Evolutionary conservation across 2,329 filamentous ascomycete species (phyloP).

Genomic region (Juglanconis oblonga): DNA sequence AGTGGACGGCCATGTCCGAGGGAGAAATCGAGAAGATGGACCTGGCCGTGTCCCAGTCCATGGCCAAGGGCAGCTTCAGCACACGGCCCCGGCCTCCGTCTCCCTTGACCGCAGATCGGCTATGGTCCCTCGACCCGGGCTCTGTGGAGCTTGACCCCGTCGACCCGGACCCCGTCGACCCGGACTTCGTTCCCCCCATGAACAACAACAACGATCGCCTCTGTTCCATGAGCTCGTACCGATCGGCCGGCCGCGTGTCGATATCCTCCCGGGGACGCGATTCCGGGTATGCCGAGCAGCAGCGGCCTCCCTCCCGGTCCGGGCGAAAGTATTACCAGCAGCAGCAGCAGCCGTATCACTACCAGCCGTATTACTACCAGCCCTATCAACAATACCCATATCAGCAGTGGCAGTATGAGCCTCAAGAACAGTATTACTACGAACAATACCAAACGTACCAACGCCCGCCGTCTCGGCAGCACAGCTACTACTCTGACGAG

Average conservation of each 20-base stretch:
- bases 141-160: too few species aligned
- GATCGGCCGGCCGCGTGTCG: background rate
- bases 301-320: background rate
- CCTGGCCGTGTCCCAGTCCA: background rate
- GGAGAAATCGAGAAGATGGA: background rate
- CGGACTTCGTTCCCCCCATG: background rate
- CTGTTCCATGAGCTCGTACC: background rate
- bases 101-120: background rate
- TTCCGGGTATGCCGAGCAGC: background rate
- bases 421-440: background rate
- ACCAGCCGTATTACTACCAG: background rate
- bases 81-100: background rate
- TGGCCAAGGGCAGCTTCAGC: background rate
- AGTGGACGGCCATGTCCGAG: background rate
- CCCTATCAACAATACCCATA: background rate
- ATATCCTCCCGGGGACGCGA: background rate
- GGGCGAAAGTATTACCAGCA: background rate
- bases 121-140: background rate
- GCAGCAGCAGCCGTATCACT: background rate
- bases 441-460: background rate
- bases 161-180: too few species aligned
- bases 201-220: background rate
- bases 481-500: background rate
- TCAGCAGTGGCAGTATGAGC: background rate
- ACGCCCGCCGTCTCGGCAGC: background rate